A percentile compares a stretch with the other conserved stretches of the same genome.
These are phyloP conservation scores for Solanum neorickii DNA, from an alignment of 257 asterid genomes.

Conservation along the genomic window DNA sequence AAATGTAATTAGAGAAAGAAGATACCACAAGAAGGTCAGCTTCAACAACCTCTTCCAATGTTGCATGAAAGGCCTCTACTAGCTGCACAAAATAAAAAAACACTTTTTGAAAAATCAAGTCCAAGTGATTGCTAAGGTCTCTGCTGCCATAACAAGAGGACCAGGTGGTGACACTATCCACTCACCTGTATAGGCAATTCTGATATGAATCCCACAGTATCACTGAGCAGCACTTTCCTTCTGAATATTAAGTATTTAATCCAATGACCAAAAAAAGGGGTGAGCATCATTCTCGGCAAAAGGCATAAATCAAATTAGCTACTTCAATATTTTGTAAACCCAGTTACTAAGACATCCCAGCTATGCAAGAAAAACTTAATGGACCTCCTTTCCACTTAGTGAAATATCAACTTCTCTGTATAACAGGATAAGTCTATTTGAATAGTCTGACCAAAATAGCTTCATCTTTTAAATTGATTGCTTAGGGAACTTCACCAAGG, in stretches of 20 bases:
- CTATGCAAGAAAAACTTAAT: neutral
- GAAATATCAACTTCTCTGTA: neutral
- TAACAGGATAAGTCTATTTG: neutral
- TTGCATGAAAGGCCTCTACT: constrained; percentile 95
- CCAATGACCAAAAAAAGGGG: neutral
- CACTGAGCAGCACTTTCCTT: constrained; percentile 89
- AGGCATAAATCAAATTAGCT: constrained; percentile 1
- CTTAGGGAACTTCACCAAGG: neutral
- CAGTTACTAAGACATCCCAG: neutral
- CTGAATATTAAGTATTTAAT: constrained; percentile 22
- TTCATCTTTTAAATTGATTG: neutral
- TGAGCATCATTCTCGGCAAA: neutral
- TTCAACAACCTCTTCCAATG: constrained; percentile 93
- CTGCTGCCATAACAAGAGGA: constrained; percentile 1
- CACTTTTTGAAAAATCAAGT: neutral
- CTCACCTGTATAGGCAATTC: constrained; percentile 91
- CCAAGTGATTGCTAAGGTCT: constrained; percentile 1
- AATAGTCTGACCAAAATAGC: neutral
- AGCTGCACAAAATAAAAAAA: constrained; percentile 35
- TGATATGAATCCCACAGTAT: constrained; percentile 95
- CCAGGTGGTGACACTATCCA: neutral
- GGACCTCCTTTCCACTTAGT: neutral
- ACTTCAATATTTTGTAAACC: neutral
- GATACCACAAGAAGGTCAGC: constrained; percentile 98
- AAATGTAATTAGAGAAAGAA: neutral